Evolutionary conservation across 768 basidiomycete genomes (phyloP).

Genomic region (Xerocomus potaroensis): DNA sequence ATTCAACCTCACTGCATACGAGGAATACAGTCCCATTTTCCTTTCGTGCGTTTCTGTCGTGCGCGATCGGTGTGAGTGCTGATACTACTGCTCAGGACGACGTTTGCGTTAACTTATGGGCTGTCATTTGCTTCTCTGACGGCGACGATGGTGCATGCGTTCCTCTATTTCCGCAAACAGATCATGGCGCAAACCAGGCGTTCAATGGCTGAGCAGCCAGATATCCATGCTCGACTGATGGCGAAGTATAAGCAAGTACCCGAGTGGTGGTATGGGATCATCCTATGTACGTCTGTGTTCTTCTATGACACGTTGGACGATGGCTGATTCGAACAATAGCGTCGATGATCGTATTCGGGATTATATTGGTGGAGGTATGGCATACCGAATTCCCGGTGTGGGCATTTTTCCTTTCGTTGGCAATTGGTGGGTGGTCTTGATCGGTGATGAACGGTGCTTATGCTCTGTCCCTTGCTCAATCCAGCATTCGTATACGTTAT

Average conservation of each 20-base stretch:
- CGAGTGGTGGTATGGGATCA: conserved; percentile 47
- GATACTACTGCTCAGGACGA: conserved; percentile 32
- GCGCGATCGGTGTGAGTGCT: background rate
- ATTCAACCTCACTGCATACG: conserved; percentile 53
- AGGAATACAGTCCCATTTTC: conserved; percentile 58
- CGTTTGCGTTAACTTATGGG: conserved; percentile 77
- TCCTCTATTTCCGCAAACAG: conserved; percentile 10
- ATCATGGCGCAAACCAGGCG: too few species aligned
- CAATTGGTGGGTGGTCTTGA: conserved; percentile 21
- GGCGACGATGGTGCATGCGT: conserved; percentile 67
- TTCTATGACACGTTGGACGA: background rate
- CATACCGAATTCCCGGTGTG: conserved; percentile 44
- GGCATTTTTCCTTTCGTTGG: conserved; percentile 37
- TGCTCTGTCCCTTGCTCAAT: background rate
- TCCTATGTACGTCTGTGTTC: conserved; percentile 28
- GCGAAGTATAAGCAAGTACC: too few species aligned
- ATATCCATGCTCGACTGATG: too few species aligned
- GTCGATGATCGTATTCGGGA: conserved; percentile 54
- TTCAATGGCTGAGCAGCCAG: too few species aligned
- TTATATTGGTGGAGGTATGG: conserved; percentile 58
- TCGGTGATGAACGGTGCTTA: background rate
- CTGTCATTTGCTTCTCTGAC: conserved; percentile 82
- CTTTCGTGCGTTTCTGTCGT: conserved; percentile 36
- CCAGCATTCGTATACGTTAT: conserved; percentile 58
- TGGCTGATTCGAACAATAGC: conserved; percentile 17